Base-by-base conservation (phyloP, 495 filamentous ascomycete genomes). In the Astrocystis sublimbata region DNA sequence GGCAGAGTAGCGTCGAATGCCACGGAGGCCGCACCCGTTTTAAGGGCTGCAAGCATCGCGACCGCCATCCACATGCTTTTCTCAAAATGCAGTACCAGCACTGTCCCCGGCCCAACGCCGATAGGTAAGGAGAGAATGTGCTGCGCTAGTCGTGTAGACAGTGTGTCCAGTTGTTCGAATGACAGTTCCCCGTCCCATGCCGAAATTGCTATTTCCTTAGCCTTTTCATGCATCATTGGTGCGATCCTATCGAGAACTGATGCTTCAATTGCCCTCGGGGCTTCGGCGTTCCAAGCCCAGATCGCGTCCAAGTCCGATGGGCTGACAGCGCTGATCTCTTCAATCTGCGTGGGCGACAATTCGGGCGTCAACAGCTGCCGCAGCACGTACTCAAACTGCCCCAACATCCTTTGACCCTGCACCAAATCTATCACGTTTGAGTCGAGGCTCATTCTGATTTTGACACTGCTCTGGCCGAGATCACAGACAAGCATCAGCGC, bases 101-200 rank as follows among this genome's bases (percentile, higher is more conserved):
- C 45, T 63, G 0, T 57, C 58, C 84, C 85, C 1, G 78, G 79
- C 1, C 76, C 75, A 31, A 86, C 78, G 4, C 84, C n/a, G 24
- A 9, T 82, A 17, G 15, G 15, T 13, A 75, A 70, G 0, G 53
- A 62, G 43, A 75, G 68, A 21, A 85, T 67, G 24, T 76, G 71
- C 19, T 60, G 70, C 8, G 82, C 81, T 23, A 88, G 40, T 66
- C 71, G 64, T 31, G 38, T 73, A 66, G 80, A 69, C n/a, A 78
- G 60, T 7, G 57, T 26, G 28, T 84, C 78, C 36, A 88, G 70
- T 59, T 87, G 74, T 3, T 46, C 63, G 58, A 84, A 83, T 1
- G 76, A 81, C 10, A 84, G 71, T 38, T 74, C 69, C 12, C 74
- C 80, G 62, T 85, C 82, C 79, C 80, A 83, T 2, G 80, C 75